Evolutionary conservation across 768 basidiomycete species (phyloP).

Genomic region (Russula earlei): DNA sequence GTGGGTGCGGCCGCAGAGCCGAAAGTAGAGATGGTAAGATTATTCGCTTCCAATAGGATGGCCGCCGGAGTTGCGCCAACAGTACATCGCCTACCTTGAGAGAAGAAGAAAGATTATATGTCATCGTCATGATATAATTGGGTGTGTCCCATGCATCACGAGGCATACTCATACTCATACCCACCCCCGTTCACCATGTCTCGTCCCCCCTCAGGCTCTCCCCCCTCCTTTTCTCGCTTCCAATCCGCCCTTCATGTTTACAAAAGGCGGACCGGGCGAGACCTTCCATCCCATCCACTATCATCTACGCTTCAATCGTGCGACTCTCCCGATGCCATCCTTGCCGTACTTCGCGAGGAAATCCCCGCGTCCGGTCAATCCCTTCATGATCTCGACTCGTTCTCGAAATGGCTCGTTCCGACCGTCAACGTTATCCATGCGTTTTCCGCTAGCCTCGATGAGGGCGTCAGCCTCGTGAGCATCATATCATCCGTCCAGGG

Average conservation of each 20-base stretch:
- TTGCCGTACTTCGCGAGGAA: background rate
- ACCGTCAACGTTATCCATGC: background rate
- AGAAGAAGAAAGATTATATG: too few species aligned
- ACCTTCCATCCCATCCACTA: background rate
- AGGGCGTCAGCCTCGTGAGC: background rate
- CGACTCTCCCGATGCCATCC: background rate
- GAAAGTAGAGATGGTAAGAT: too few species aligned
- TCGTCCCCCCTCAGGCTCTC: too few species aligned
- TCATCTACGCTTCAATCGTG: background rate
- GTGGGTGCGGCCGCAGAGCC: too few species aligned
- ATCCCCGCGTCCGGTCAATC: background rate
- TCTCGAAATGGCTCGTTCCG: background rate
- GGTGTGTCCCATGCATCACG: too few species aligned
- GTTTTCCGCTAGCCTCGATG: background rate
- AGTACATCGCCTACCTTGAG: too few species aligned
- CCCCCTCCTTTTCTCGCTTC: background rate
- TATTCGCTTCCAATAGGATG: too few species aligned
- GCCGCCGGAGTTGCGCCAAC: too few species aligned
- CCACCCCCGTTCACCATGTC: too few species aligned
- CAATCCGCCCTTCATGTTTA: background rate
- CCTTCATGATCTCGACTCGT: background rate
- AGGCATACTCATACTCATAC: too few species aligned
- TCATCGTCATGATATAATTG: too few species aligned
- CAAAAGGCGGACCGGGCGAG: background rate
- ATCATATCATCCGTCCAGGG: background rate